These are phyloP conservation scores for Emmonsia crescens DNA, from an alignment of 2,329 filamentous ascomycete genomes.

Conservation along the genomic window DNA sequence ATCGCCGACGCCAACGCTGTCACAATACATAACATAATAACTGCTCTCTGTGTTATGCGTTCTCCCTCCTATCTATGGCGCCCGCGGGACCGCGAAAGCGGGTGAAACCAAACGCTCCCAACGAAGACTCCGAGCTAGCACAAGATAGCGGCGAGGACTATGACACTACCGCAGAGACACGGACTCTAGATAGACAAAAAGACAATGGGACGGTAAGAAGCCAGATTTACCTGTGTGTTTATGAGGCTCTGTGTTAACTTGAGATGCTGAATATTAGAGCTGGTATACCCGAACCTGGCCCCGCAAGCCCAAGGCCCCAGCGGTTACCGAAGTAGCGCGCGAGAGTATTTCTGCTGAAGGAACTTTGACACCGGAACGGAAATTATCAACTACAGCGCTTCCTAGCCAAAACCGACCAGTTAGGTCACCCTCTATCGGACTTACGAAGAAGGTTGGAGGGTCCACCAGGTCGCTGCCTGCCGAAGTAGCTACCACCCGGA, in stretches of 20 bases:
- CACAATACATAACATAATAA: background rate
- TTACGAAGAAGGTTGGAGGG: slow-evolving; percentile 30
- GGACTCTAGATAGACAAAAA: slow-evolving; percentile 13
- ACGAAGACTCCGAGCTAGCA: slow-evolving; percentile 19
- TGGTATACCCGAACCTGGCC: slow-evolving; percentile 40
- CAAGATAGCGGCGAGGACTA: slow-evolving; percentile 8
- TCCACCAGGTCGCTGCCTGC: slow-evolving; percentile 37
- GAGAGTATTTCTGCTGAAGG: slow-evolving; percentile 39
- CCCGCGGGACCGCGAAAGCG: slow-evolving; percentile 34
- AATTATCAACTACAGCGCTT: slow-evolving; percentile 19
- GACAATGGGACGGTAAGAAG: slow-evolving; percentile 21
- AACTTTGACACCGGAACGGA: slow-evolving; percentile 26
- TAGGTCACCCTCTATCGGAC: slow-evolving; percentile 18
- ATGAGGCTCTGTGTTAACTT: background rate
- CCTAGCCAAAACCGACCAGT: slow-evolving; percentile 26
- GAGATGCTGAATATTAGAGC: slow-evolving; percentile 17
- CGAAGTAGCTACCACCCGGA: slow-evolving; percentile 33
- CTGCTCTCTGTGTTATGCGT: slow-evolving; percentile 24
- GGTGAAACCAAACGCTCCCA: slow-evolving; percentile 31
- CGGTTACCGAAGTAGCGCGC: slow-evolving; percentile 39
- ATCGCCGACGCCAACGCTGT: background rate
- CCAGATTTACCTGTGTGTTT: background rate
- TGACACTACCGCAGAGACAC: slow-evolving; percentile 13
- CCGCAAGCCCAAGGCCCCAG: slow-evolving; percentile 34
- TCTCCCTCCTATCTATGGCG: slow-evolving; percentile 25